A percentile compares a stretch with the other conserved stretches of the same genome.
phyloP scores from a whole-genome alignment of 202 grass and related monocot genomes.

The Musa balbisiana region DNA sequence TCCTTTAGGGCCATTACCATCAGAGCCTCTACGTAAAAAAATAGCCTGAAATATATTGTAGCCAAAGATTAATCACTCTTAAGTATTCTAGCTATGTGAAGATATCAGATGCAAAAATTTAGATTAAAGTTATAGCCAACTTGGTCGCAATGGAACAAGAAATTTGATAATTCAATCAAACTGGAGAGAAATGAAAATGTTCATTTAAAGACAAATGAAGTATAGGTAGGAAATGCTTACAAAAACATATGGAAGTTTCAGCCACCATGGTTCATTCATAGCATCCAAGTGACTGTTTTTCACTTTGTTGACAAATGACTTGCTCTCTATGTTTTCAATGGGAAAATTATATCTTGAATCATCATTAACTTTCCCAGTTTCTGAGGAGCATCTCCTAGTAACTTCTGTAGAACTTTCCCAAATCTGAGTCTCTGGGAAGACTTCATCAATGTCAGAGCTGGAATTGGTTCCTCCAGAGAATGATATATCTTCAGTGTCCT shows the following conservation, averaged over 20 bases:
- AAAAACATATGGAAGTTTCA: constrained; percentile 31
- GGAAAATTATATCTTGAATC: neutral
- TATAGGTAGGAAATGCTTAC: constrained; percentile 23
- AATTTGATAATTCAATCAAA: neutral
- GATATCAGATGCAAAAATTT: neutral
- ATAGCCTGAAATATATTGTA: constrained; percentile 26
- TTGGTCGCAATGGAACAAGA: neutral
- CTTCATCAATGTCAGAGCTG: neutral
- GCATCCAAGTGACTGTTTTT: constrained; percentile 2
- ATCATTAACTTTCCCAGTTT: neutral
- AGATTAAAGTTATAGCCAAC: neutral
- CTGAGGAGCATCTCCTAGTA: neutral
- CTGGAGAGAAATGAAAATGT: neutral
- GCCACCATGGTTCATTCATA: constrained; percentile 27
- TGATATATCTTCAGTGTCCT: constrained; percentile 2
- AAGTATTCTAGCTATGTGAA: neutral
- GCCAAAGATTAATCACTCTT: neutral
- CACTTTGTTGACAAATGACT: neutral
- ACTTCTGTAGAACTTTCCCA: neutral
- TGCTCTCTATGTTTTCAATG: neutral
- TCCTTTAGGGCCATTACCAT: constrained; percentile 18
- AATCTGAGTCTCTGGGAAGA: neutral
- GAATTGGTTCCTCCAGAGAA: neutral
- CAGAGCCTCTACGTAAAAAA: constrained; percentile 26
- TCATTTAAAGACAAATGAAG: neutral